Base-by-base conservation (phyloP, 2,329 filamentous ascomycete genomes). In the Botryotinia globosa region DNA sequence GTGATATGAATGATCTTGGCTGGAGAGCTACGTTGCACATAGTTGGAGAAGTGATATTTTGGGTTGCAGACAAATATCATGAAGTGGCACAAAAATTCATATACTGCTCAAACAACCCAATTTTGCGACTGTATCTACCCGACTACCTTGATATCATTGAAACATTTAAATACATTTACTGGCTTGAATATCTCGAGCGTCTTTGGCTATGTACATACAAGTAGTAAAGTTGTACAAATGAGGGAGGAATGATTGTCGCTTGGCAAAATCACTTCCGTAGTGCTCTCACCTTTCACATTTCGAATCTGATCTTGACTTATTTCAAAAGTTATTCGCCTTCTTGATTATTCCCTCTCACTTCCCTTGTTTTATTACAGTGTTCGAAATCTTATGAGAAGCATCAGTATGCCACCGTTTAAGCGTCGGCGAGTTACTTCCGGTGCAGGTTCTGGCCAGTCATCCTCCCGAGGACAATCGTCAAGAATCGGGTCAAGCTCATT, bases 371-470 rank as follows among this genome's bases (percentile, higher is more conserved):
- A 59, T 67, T 10, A 10, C n/a, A 42, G 16, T 20, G 10, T 44
- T 25, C 16, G 20, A 18, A 51, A 39, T 37, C 20, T 37, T 12
- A 56, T 6, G 25, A 42, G n/a, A 68, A 58, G 48, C 32, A 29
- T 37, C 39, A 51, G 29, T 37, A 72, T 72, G 70, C 70, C 63
- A 20, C 54, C 77, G 10, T 78, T 73, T 71, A 80, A 79, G 73
- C 79, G 79, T 72, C 77, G 75, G 56, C 75, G 75, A 20, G 7
- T 72, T 14, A 54, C 63, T 22, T 67, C 71, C 61, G 58, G 39
- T 39, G 34, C 59, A 32, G 63, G 71, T 8, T 77, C 77, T 42
- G 66, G 68, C 48, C 42, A 69, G 44, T 44, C 72, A 56, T 74
- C 75, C 14, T 74, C 76, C 65, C 72, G 58, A 39, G 44, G 67